Percentiles rank a stretch among this genome's conserved stretches.
Conservation (phyloP, 768 basidiomycete species). For the Trametes villosa region DNA sequence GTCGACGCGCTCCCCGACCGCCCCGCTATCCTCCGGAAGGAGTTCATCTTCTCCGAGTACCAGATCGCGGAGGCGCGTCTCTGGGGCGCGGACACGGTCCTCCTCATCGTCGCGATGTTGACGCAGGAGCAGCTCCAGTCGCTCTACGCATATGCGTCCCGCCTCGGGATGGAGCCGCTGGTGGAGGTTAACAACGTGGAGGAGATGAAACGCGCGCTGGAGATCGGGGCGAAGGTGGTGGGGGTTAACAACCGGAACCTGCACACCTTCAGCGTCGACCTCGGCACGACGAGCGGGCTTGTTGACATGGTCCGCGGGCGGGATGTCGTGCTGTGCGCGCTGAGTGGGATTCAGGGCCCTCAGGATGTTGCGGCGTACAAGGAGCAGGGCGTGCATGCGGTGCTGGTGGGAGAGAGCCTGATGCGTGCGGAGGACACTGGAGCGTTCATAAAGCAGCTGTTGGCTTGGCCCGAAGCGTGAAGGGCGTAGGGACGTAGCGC, state of each 20-base stretch:
- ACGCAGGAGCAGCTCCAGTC: conserved; percentile 65
- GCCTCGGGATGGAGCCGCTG: conserved; percentile 95
- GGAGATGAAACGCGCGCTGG: conserved; percentile 88
- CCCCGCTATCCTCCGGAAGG: conserved; percentile 95
- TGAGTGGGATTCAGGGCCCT: conserved; percentile 84
- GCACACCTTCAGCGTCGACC: conserved; percentile 96
- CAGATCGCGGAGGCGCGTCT: conserved; percentile 94
- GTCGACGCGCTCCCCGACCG: conserved; percentile 85
- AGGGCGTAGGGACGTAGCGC: too few relatives aligned
- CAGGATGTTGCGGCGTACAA: conserved; percentile 86
- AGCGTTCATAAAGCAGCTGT: conserved; percentile 80
- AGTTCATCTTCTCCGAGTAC: conserved; percentile 95
- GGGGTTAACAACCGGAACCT: conserved; percentile 99
- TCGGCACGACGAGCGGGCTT: conserved; percentile 89
- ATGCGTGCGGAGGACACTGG: conserved; percentile 88
- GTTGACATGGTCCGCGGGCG: conserved; percentile 75
- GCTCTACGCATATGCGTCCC: conserved; percentile 78
- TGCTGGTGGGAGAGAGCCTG: conserved; percentile 96
- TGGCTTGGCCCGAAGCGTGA: conserved; percentile 62
- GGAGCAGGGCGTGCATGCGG: conserved; percentile 83
- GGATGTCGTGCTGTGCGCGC: conserved; percentile 86
- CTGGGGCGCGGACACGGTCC: conserved; percentile 94
- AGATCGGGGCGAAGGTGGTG: conserved; percentile 87
- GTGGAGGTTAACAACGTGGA: conserved; percentile 96
- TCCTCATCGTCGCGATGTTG: conserved; percentile 98